Conservation (phyloP, 208 protist species). For the Crithidia expoeki region DNA sequence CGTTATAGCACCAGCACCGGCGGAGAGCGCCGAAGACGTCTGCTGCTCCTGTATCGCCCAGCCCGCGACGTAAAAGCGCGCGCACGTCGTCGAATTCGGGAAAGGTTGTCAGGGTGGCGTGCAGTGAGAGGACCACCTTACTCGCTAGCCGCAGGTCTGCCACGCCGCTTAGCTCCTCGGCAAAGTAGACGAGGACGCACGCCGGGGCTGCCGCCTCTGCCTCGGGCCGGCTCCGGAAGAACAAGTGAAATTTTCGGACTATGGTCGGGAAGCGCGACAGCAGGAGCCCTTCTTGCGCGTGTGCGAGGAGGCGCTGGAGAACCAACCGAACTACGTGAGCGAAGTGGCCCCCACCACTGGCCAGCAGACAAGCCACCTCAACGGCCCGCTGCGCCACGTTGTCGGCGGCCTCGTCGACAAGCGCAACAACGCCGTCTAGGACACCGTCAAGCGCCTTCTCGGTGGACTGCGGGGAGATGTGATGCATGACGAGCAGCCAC, state of each 20-base stretch:
- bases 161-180: constrained; percentile 20
- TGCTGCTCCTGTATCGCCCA: constrained; percentile 21
- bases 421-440: constrained; percentile 32
- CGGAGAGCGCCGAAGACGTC: constrained; percentile 73
- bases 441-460: constrained; percentile 30
- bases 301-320: constrained; percentile 22
- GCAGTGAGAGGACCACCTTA: constrained; percentile 69
- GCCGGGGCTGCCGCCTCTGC: neutral
- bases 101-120: constrained; percentile 87
- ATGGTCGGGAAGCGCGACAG: constrained; percentile 51
- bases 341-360: constrained; percentile 40
- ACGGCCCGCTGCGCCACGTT: constrained; percentile 51
- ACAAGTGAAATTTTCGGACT: constrained; percentile 52
- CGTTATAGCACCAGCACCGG: constrained; percentile 88
- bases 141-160: constrained; percentile 65
- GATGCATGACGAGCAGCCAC: constrained; percentile 61
- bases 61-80: constrained; percentile 49
- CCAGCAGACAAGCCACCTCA: constrained; percentile 54
- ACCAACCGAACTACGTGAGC: constrained; percentile 31
- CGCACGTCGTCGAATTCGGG: constrained; percentile 88
- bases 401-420: constrained; percentile 49
- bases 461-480: constrained; percentile 28
- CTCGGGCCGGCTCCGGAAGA: constrained; percentile 13
- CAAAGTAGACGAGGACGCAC: constrained; percentile 29
- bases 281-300: constrained; percentile 23